Evolutionary conservation across 768 basidiomycete species (phyloP).

Genomic region (Boletus bicolor): DNA sequence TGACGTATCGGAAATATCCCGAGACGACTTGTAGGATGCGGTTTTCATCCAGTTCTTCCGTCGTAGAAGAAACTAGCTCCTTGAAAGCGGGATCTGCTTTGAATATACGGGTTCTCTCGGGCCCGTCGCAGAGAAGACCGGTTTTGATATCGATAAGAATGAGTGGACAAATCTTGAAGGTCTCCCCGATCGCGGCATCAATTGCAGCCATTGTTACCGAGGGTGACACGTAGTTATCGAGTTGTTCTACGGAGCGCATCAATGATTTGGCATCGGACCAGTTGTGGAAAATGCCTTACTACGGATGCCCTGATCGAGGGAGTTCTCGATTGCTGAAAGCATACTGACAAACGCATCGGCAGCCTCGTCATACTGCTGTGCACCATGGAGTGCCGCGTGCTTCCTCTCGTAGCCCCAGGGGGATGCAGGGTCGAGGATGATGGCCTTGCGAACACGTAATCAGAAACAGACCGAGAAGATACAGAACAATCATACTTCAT

Average conservation of each 20-base stretch:
- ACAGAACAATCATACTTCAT: constrained; percentile 3
- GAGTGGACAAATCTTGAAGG: constrained; percentile 4
- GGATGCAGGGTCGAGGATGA: constrained; percentile 1
- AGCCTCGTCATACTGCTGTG: constrained; percentile 6
- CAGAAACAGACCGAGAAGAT: background rate
- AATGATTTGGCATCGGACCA: background rate
- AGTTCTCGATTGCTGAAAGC: constrained; percentile 6
- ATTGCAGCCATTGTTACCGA: background rate
- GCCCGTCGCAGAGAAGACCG: constrained; percentile 6
- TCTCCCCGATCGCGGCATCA: background rate
- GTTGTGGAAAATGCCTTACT: background rate
- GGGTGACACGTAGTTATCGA: background rate
- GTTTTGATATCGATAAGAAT: constrained; percentile 10
- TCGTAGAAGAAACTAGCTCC: constrained; percentile 9
- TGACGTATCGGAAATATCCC: constrained; percentile 13
- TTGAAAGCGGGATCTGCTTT: constrained; percentile 8
- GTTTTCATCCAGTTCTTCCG: constrained; percentile 4
- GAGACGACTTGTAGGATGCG: constrained; percentile 5
- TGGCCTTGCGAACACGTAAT: background rate
- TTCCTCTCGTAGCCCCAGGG: constrained; percentile 7
- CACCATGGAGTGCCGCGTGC: constrained; percentile 9
- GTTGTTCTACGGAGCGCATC: background rate
- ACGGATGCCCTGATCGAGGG: background rate
- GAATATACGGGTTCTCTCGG: constrained; percentile 5
- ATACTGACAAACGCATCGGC: background rate